Evolutionary conservation across 306 rosid species (phyloP).

Genomic region (Oxytropis ochrocephala): DNA sequence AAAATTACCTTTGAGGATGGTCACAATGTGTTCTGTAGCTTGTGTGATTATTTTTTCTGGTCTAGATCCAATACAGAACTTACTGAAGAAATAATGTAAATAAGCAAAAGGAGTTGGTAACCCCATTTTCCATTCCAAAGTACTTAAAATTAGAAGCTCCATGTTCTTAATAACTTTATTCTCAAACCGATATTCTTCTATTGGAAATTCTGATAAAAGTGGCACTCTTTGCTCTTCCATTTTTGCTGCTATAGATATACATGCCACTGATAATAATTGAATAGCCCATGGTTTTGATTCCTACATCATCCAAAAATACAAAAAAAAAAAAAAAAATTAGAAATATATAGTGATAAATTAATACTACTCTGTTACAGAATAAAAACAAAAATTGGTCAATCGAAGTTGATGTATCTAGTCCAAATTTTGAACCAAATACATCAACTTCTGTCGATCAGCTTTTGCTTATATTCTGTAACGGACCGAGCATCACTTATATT

Average conservation of each 20-base stretch:
- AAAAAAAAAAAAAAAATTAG: background rate
- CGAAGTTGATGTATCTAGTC: no score
- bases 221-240: conserved; percentile 77
- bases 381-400: no score
- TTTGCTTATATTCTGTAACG: no score
- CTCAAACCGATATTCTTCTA: conserved; percentile 49
- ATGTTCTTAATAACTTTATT: conserved; percentile 49
- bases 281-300: conserved; percentile 72
- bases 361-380: no score
- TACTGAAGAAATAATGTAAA: conserved; percentile 52
- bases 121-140: conserved; percentile 85
- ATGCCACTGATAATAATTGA: conserved; percentile 60
- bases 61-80: conserved; percentile 40
- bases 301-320: conserved; percentile 28
- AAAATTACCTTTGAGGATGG: conserved; percentile 52
- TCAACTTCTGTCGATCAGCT: no score
- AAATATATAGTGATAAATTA: background rate
- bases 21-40: conserved; percentile 46
- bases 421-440: no score
- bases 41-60: conserved; percentile 37
- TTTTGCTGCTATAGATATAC: conserved; percentile 84
- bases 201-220: conserved; percentile 42
- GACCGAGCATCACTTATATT: background rate
- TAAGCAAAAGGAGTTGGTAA: conserved; percentile 75
- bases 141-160: conserved; percentile 61